Evolutionary conservation across 2,329 filamentous ascomycete species (phyloP).

Genomic region (Fusarium vanettenii): DNA sequence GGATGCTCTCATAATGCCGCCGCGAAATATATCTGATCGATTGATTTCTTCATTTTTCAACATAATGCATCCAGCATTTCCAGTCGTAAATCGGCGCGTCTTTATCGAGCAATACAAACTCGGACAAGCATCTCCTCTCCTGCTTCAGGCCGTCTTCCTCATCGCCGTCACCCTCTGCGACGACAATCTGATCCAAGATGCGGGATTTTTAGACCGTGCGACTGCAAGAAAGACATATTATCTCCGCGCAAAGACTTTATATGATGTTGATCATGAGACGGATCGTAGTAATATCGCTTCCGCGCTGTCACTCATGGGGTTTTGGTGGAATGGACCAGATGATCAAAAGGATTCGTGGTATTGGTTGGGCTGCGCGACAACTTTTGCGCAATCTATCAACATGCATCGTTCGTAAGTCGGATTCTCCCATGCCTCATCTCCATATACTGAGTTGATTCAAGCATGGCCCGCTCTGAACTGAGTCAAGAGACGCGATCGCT

Average conservation of each 20-base stretch:
- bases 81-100: neutral
- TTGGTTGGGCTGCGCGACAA: conserved; percentile 32
- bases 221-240: conserved; percentile 30
- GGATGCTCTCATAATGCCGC: conserved; percentile 17
- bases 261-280: conserved; percentile 30
- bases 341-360: conserved; percentile 40
- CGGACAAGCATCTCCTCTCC: neutral
- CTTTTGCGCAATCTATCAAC: conserved; percentile 28
- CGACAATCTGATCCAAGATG: conserved; percentile 13
- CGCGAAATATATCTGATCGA: conserved; percentile 18
- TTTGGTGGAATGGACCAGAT: conserved; percentile 35
- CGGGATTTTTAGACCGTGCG: conserved; percentile 20
- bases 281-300: conserved; percentile 11
- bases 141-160: conserved; percentile 27
- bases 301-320: conserved; percentile 20
- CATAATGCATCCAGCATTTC: conserved; percentile 23
- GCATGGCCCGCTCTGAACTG: neutral
- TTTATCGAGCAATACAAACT: conserved; percentile 10
- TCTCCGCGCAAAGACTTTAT: conserved; percentile 25
- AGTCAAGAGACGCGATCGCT: conserved; percentile 1
- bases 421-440: accelerated
- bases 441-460: neutral
- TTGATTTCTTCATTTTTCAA: conserved; percentile 18
- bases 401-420: conserved; percentile 30
- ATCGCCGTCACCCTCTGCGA: conserved; percentile 16